Conservation (phyloP, 106 monocot genomes). For the Cymbidium sinense region DNA sequence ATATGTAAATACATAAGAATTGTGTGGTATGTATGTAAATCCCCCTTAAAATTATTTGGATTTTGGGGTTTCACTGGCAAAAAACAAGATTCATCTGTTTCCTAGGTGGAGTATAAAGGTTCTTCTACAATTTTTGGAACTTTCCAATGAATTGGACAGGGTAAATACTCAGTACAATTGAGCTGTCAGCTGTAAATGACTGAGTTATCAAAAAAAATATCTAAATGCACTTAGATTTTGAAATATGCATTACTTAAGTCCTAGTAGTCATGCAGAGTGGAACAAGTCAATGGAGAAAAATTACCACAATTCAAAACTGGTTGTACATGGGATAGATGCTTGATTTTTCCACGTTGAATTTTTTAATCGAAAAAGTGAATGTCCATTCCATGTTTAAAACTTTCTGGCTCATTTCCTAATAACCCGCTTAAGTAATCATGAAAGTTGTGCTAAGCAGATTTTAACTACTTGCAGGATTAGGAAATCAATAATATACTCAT, state of each 20-base stretch:
- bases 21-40: too few relatives aligned
- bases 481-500: not conserved
- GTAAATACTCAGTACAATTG: not conserved
- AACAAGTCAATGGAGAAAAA: not conserved
- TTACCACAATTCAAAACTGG: not conserved
- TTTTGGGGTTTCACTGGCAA: not conserved
- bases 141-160: not conserved
- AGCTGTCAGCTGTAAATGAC: not conserved
- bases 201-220: not conserved
- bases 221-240: not conserved
- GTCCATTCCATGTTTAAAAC: not conserved
- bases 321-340: not conserved
- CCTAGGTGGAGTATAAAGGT: not conserved
- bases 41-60: not conserved
- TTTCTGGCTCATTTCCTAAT: not conserved
- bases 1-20: too few relatives aligned
- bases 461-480: not conserved
- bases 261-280: not conserved
- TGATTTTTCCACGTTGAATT: not conserved
- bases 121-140: not conserved
- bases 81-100: not conserved
- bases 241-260: not conserved
- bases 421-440: not conserved
- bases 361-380: too few relatives aligned
- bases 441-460: not conserved